Base-by-base conservation (phyloP, 1,139 yeast species). In the Candida sanyaensis region DNA sequence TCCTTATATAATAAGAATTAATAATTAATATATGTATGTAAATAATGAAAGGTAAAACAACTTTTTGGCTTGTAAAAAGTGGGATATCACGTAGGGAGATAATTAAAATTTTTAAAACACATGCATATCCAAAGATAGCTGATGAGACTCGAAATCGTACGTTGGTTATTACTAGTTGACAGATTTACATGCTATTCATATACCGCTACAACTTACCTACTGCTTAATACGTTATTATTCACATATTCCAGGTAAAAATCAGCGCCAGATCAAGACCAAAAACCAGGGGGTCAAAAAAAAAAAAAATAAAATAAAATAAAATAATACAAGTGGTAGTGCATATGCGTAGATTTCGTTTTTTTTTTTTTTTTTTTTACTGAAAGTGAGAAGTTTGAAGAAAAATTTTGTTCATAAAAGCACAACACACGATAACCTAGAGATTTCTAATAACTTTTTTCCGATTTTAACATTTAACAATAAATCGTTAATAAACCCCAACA, bases 371-470 rank as follows among this genome's bases (percentile, higher is more conserved):
- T 21, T 5, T 33, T 21, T 36, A n/a, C 23, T 23, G 13, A 28
- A 12, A 36, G 12, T 36, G 38, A 36, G 38, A 36, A 36, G 13
- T 36, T 36, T 36, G 38, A 36, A 36, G 29, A 36, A 36, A 41
- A 41, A 32, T n/a, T 32, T 32, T 32, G 37, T 31, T 41, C 37
- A 31, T 24, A 26, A 32, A 41, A 41, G 26, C 37, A 41, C 43
- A 41, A 41, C 37, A 40, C 42, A 40, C 42, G 37, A 40, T 40
- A 40, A 40, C 38, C 30, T 24, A 38, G 27, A 38, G 32, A 27
- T 38, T 17, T 17, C 21, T 17, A 17, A 2, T 17, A 17, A 17
- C 21, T 17, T 17, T n/a, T n/a, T 17, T 17, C 21, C 21, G 21
- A 17, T 17, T 17, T 17, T 17, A 17, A 17, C 21, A 17, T 17